A percentile compares a stretch with the other conserved stretches of the same genome.
phyloP scores from a whole-genome alignment of 805 yeast species.

The Ogataea sp. region DNA sequence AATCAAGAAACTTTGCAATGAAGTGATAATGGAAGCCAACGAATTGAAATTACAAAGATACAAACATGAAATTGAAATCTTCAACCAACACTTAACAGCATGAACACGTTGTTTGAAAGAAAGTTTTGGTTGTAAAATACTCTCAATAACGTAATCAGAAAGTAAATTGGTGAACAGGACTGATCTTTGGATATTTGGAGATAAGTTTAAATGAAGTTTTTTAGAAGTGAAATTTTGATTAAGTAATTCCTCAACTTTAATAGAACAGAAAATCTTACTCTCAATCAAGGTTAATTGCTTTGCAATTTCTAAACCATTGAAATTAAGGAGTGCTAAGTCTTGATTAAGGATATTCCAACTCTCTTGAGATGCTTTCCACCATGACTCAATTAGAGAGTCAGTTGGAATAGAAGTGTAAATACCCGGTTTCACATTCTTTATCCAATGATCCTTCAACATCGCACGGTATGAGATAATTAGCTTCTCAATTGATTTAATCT shows the following conservation, averaged over 20 bases:
- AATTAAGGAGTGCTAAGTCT: conserved; percentile 44
- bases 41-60: conserved; percentile 73
- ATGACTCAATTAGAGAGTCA: conserved; percentile 29
- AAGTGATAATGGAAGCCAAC: conserved; percentile 68
- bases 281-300: conserved; percentile 72
- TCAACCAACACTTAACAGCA: conserved; percentile 62
- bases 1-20: conserved; percentile 64
- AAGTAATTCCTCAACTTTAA: conserved; percentile 58
- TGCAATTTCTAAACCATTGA: conserved; percentile 68
- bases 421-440: conserved; percentile 2
- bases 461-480: conserved; percentile 45
- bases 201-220: conserved; percentile 46
- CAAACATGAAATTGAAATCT: conserved; percentile 62
- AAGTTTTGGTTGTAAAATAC: conserved; percentile 47
- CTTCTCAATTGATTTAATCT: conserved; percentile 37
- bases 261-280: conserved; percentile 52
- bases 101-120: conserved; percentile 41
- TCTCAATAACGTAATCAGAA: conserved; percentile 66
- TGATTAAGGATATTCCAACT: conserved; percentile 51
- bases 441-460: conserved; percentile 43
- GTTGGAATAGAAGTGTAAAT: conserved; percentile 26
- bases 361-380: conserved; percentile 45
- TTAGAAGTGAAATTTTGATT: conserved; percentile 57
- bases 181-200: conserved; percentile 57
- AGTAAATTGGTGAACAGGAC: conserved; percentile 63